Evolutionary conservation across 176 grass and related monocot species (phyloP), one percentile per base, ranked within the genome.

Genomic region (Zea mays): DNA sequence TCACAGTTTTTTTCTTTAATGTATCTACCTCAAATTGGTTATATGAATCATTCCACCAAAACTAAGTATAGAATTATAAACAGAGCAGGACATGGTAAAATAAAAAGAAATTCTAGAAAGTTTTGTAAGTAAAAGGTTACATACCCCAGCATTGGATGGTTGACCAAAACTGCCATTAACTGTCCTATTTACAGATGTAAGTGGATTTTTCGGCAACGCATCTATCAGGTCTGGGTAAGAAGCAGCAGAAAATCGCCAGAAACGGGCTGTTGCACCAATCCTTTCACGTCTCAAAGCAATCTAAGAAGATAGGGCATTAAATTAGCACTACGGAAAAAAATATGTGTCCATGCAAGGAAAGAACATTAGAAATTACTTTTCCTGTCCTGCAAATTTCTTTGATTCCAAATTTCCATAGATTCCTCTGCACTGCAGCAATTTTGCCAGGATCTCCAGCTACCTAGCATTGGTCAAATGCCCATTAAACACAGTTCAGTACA

Each of bases 381-480:
- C 96, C 96, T 2, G 96, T 98, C 83, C 96, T 83, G 83, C 85
- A 88, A 78, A 98, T 90, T 87, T 94, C 96, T 85, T 90, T 87
- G 65, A 98, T 94, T 75, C 96, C 89, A 75, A 98, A 98, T 71
- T 90, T 94, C 12, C 74, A 85, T 48, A 98, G 76, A 67, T 79
- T 98, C 67, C 77, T 90, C 62, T 88, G 89, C 20, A 94, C 89
- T 60, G 96, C 89, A 61, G 72, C 89, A 36, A 92, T 92, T 88
- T 98, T 98, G 16, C 91, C 96, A 85, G 92, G 96, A 90, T 98
- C 96, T 85, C 92, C 92, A 67, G 96, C 78, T 81, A 98, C 92
- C 96, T 98, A 69, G 55, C 71, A 67, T 84, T 43, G 40, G 39
- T 61, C 16, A 56, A 79, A 81, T 52, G 74, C 51, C n/a, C 38